phyloP scores from a whole-genome alignment of 1,284 basidiomycete species.

The Apiotrichum laibachii region DNA sequence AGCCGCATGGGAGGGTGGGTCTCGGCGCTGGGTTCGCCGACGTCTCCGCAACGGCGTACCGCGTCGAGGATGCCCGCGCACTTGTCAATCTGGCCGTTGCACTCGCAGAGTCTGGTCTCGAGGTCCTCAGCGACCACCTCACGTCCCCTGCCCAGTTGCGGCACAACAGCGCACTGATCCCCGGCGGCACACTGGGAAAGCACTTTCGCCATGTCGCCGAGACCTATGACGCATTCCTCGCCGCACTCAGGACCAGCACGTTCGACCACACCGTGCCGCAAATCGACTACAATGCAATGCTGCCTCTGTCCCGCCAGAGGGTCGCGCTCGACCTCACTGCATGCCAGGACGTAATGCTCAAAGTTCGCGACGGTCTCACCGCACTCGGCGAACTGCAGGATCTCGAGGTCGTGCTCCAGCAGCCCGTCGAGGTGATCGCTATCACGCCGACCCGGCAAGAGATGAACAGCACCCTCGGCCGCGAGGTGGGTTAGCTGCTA shows the following conservation, averaged over 20 bases:
- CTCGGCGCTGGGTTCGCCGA: neutral
- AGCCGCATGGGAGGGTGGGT: no score
- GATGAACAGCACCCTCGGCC: slow-evolving; percentile 38
- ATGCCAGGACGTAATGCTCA: slow-evolving; percentile 28
- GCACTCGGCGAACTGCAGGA: slow-evolving; percentile 24
- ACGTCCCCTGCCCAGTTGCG: slow-evolving; percentile 31
- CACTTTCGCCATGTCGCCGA: slow-evolving; percentile 49
- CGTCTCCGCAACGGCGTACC: no score
- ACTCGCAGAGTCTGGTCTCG: slow-evolving; percentile 37
- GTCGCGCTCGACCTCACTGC: slow-evolving; percentile 30
- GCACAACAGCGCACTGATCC: slow-evolving; percentile 37
- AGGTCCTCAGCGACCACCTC: slow-evolving; percentile 32
- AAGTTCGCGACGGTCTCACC: slow-evolving; percentile 28
- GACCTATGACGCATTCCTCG: slow-evolving; percentile 40
- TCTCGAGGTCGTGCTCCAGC: slow-evolving; percentile 27
- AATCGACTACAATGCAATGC: slow-evolving; percentile 44
- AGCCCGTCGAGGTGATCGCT: slow-evolving; percentile 34
- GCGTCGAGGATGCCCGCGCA: slow-evolving; percentile 13
- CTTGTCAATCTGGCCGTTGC: slow-evolving; percentile 37
- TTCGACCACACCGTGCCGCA: neutral
- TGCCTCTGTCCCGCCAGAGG: slow-evolving; percentile 25
- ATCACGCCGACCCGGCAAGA: slow-evolving; percentile 42
- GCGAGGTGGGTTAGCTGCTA: slow-evolving; percentile 34
- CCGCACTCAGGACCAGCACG: slow-evolving; percentile 19
- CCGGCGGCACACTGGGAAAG: slow-evolving; percentile 45